phyloP scores from a whole-genome alignment of 1,284 basidiomycete species.

The Cutaneotrichosporon cyanovorans region DNA sequence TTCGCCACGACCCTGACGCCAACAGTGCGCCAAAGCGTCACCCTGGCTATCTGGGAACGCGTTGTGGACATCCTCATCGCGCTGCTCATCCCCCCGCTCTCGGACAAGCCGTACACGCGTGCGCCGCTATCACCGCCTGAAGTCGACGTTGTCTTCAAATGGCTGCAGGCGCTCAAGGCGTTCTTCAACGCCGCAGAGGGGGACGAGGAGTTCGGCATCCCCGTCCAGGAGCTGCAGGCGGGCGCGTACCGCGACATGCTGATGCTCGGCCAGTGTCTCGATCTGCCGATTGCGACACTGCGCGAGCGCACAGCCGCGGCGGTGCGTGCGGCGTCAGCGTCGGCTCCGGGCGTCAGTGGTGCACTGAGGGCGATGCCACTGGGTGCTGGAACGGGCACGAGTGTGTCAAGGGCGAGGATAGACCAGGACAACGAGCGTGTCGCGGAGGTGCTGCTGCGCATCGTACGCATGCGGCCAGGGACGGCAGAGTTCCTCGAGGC shows the following conservation, averaged over 20 bases:
- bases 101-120: slow-evolving; percentile 26
- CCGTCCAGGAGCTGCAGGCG: slow-evolving; percentile 27
- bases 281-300: slow-evolving; percentile 36
- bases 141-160: slow-evolving; percentile 43
- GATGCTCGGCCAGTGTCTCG: slow-evolving; percentile 42
- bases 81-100: slow-evolving; percentile 41
- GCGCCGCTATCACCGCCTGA: slow-evolving; percentile 21
- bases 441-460: slow-evolving; percentile 42
- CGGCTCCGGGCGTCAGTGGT: neutral
- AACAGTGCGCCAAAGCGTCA: slow-evolving; percentile 22
- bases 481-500: too few relatives aligned
- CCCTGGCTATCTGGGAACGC: slow-evolving; percentile 36
- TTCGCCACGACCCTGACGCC: slow-evolving; percentile 36
- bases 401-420: slow-evolving; percentile 8
- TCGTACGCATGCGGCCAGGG: slow-evolving; percentile 33
- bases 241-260: slow-evolving; percentile 41
- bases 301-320: slow-evolving; percentile 36
- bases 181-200: slow-evolving; percentile 45
- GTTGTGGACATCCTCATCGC: slow-evolving; percentile 39
- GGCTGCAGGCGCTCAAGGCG: slow-evolving; percentile 39
- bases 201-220: slow-evolving; percentile 40
- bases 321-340: slow-evolving; percentile 26
- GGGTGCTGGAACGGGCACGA: neutral
- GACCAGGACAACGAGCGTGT: slow-evolving; percentile 33
- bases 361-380: neutral